Evolutionary conservation across 305 asterid genomes (phyloP).

Genomic region (Salvia sclarea): DNA sequence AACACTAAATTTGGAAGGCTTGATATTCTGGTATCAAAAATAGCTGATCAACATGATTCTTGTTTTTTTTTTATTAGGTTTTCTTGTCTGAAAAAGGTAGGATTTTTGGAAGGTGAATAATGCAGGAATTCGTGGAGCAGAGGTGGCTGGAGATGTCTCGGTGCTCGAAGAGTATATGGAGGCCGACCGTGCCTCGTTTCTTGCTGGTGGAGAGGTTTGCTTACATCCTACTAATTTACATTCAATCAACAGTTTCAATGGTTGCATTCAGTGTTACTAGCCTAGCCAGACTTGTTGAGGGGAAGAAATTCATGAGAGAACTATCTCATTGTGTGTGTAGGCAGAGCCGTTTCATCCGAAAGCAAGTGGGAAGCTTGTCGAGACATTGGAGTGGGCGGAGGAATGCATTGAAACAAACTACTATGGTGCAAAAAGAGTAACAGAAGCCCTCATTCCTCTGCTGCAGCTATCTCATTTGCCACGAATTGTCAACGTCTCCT

Average conservation of each 20-base stretch:
- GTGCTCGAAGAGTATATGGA: constrained; percentile 18
- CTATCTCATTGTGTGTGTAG: background rate
- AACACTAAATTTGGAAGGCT: constrained; percentile 42
- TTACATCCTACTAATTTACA: background rate
- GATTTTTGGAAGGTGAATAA: constrained; percentile 54
- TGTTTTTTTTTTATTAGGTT: too few relatives aligned
- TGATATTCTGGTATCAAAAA: constrained; percentile 54
- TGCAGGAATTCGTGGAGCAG: constrained; percentile 51
- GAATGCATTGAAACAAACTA: constrained; percentile 42
- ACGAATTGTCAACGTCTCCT: constrained; percentile 46
- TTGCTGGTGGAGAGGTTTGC: constrained; percentile 17
- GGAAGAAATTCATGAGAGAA: too few relatives aligned
- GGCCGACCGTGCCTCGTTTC: background rate
- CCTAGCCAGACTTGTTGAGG: too few relatives aligned
- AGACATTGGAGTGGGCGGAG: constrained; percentile 31
- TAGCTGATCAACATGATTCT: too few relatives aligned
- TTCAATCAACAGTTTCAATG: too few relatives aligned
- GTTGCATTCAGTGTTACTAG: too few relatives aligned
- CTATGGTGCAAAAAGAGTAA: constrained; percentile 39
- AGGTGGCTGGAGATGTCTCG: constrained; percentile 28
- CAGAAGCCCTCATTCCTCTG: constrained; percentile 43
- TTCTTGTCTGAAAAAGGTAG: background rate
- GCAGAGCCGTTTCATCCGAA: constrained; percentile 7
- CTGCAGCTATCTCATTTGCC: constrained; percentile 43
- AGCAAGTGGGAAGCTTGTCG: constrained; percentile 26